A percentile compares a stretch with the other conserved stretches of the same genome.
phyloP scores from a whole-genome alignment of 1,284 basidiomycete species.

The Schizopora paradoxa region DNA sequence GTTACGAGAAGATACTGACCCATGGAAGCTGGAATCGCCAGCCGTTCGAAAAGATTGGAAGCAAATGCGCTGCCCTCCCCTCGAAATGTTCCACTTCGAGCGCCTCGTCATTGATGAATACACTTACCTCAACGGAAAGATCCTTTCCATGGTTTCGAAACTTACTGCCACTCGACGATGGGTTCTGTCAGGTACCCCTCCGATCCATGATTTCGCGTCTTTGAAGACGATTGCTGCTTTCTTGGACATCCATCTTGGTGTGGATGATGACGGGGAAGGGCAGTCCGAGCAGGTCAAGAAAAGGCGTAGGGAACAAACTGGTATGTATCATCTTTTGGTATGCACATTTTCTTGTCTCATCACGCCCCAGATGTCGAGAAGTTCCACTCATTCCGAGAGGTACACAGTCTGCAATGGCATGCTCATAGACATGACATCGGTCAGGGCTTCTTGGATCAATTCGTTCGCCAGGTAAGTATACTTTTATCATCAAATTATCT shows the following conservation, averaged over 20 bases:
- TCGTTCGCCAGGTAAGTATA: slow-evolving; percentile 73
- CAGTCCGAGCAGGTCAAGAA: slow-evolving; percentile 71
- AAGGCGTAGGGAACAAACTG: slow-evolving; percentile 78
- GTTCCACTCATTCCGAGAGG: slow-evolving; percentile 95
- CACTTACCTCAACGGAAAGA: slow-evolving; percentile 83
- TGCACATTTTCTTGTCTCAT: slow-evolving; percentile 3
- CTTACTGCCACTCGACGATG: slow-evolving; percentile 79
- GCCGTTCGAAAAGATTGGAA: slow-evolving; percentile 71
- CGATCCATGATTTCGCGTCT: slow-evolving; percentile 86
- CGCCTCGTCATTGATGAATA: slow-evolving; percentile 93
- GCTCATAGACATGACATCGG: slow-evolving; percentile 79
- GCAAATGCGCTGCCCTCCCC: slow-evolving; percentile 73
- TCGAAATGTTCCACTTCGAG: slow-evolving; percentile 90
- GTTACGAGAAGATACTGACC: slow-evolving; percentile 62
- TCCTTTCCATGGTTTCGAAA: slow-evolving; percentile 73
- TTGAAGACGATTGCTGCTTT: slow-evolving; percentile 89
- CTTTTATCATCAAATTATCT: not conserved
- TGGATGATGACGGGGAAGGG: slow-evolving; percentile 86
- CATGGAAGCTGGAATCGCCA: slow-evolving; percentile 70
- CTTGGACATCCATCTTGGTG: slow-evolving; percentile 80
- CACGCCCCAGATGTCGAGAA: slow-evolving; percentile 67
- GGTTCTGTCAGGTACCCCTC: slow-evolving; percentile 96
- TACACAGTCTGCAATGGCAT: slow-evolving; percentile 90
- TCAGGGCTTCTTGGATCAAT: slow-evolving; percentile 78
- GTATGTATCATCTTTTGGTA: slow-evolving; percentile 32